A percentile compares a stretch with the other conserved stretches of the same genome.
Conservation (phyloP, 2,329 filamentous ascomycete genomes). For the Botryotinia calthae region DNA sequence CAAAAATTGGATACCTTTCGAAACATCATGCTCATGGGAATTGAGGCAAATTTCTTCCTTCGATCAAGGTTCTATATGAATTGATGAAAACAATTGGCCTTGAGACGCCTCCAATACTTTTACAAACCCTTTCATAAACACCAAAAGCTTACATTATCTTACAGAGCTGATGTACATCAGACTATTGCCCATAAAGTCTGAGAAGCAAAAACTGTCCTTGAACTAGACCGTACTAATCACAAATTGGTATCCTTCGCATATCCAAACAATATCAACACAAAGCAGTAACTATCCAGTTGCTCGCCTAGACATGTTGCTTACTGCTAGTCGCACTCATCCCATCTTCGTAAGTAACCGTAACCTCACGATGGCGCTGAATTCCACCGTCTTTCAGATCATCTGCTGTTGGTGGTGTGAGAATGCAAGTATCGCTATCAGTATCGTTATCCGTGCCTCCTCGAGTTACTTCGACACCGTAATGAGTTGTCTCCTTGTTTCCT, state of each 20-base stretch:
- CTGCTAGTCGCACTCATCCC: neutral
- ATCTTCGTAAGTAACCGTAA: conserved; percentile 8
- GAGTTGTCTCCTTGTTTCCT: neutral
- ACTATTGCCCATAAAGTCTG: neutral
- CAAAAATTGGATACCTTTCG: too few relatives aligned
- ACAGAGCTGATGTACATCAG: neutral
- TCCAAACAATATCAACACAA: neutral
- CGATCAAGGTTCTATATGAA: neutral
- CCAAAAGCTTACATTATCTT: neutral
- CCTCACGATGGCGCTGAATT: conserved; percentile 2
- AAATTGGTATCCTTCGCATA: neutral
- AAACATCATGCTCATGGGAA: neutral
- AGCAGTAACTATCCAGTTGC: neutral
- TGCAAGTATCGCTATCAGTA: conserved; percentile 13
- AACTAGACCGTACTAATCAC: neutral
- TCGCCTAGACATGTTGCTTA: conserved; percentile 8
- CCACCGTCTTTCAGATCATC: neutral
- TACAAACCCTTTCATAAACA: neutral
- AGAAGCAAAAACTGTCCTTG: neutral
- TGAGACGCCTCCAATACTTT: neutral
- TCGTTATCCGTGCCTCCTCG: neutral
- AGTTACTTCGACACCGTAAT: neutral
- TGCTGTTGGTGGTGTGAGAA: neutral
- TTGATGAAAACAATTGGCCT: neutral
- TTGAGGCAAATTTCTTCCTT: neutral